Evolutionary conservation across 805 yeast species (phyloP), one percentile per base, ranked within the genome.

Genomic region (Saccharomycopsis sp.): DNA sequence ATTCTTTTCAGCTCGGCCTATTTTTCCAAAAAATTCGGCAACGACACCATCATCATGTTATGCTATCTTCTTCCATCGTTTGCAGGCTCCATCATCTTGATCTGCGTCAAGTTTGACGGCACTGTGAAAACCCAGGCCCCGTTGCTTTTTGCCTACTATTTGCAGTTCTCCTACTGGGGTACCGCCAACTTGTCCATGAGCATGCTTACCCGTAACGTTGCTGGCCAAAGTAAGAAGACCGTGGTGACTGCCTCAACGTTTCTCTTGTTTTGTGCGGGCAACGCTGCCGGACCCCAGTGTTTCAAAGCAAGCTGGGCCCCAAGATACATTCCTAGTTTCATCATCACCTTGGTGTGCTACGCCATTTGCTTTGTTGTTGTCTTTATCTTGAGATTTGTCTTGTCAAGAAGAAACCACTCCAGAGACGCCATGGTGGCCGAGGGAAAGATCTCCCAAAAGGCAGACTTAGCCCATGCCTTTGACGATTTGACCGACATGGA

Each of bases 221-320:
- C 87, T 2, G 92, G 92, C 8, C 73, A 75, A 45, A 79, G 88
- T n/a, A 83, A 83, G 58, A 76, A 79, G 53, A 56, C 64, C 38
- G 60, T 69, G 2, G 66, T 62, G 3, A 71, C 64, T 51, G 70
- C 73, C 4, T 56, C 76, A 26, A 69, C 69, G 34, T 66, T 80
- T 57, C 67, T 80, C 43, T 78, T 75, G 4, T 81, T 78, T 55
- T 75, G 83, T 30, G 69, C 62, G 9, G 80, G 80, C 18, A 75
- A 73, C 52, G 57, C 71, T 35, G 56, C 65, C 38, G 80, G 80
- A 2, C 77, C 80, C 1, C 77, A 71, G 46, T 61, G 73, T 3
- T 74, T 72, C 50, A 53, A 55, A 34, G 53, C 53, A 0, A 42
- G 36, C 1, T 68, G 72, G 48, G 69, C 72, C 2, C 75, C 77